Evolutionary conservation across 148 eudicot species (phyloP).

Genomic region (Selenicereus undatus): DNA sequence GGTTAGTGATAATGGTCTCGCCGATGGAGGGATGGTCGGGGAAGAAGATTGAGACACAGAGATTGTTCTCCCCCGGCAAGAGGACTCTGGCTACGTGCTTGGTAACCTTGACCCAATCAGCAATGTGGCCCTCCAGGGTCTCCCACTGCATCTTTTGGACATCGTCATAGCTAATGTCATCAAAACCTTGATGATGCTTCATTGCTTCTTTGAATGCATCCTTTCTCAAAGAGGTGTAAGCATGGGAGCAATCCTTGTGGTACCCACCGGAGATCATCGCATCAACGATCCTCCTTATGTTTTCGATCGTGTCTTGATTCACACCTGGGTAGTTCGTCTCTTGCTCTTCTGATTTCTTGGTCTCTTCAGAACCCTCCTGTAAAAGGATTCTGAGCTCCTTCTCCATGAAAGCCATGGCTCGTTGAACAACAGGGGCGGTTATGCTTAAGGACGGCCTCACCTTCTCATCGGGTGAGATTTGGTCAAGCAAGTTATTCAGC

Average conservation of each 20-base stretch:
- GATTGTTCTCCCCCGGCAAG: slow-evolving; percentile 33
- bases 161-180: slow-evolving; percentile 33
- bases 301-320: slow-evolving; percentile 20
- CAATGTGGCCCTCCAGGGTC: slow-evolving; percentile 31
- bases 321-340: slow-evolving; percentile 29
- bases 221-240: slow-evolving; percentile 29
- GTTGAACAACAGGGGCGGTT: slow-evolving; percentile 16
- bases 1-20: slow-evolving; percentile 33
- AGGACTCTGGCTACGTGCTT: slow-evolving; percentile 33
- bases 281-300: slow-evolving; percentile 21
- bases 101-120: slow-evolving; percentile 34
- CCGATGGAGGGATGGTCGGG: slow-evolving; percentile 20
- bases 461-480: slow-evolving; percentile 9
- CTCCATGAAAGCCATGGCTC: slow-evolving; percentile 26
- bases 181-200: slow-evolving; percentile 23
- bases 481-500: not conserved
- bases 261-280: slow-evolving; percentile 34
- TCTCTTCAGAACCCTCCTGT: not conserved
- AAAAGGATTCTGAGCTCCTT: slow-evolving; percentile 31
- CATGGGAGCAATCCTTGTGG: slow-evolving; percentile 40
- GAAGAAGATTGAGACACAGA: slow-evolving; percentile 29
- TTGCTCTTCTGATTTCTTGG: slow-evolving; percentile 1
- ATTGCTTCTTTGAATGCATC: slow-evolving; percentile 37
- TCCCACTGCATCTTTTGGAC: slow-evolving; percentile 45
- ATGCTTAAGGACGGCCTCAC: not conserved